Base-by-base conservation (phyloP, 805 yeast species). In the Myxozyma neglecta region DNA sequence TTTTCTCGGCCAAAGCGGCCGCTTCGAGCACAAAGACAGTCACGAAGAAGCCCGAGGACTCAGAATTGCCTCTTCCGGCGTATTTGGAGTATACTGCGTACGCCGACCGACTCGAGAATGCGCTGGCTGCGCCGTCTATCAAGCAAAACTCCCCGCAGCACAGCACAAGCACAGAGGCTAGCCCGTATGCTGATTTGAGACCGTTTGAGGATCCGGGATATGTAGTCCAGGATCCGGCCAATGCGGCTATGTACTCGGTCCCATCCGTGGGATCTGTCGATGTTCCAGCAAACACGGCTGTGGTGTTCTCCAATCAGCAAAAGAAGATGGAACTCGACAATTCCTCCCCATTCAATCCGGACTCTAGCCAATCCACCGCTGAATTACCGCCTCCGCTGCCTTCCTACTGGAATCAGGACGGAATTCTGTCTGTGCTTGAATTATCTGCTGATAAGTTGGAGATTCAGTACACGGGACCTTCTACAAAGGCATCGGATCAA, bases 401-500 rank as follows among this genome's bases (percentile, higher is more conserved):
- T 37, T 48, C 66, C 6, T 43, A 52, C 34, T 64, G 67, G 67
- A 52, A 58, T 24, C 43, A 57, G 2, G 59, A 42, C 13, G 67
- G 57, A n/a, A 52, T 43, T 34, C 37, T 63, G 3, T n/a, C 52
- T 24, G 42, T 24, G 16, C 37, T 64, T 53, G 66, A 64, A 16
- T 52, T 64, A n/a, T 35, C 60, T 6, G 36, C 35, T 13, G 65
- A 60, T 29, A 53, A 32, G 55, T 56, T 57, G 32, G 67, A 61
- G 34, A 66, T 64, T 40, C 45, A 47, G 20, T 64, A 48, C 42
- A 52, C 60, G 7, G 58, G 63, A 32, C 43, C 56, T 44, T 29
- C 51, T 10, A 16, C 63, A n/a, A 57, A 57, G n/a, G 32, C 55
- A 16, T 40, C 57, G n/a, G 66, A 64, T 40, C 63, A 66, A 20